Conservation (phyloP, 106 monocot species). For the Allium cepa region DNA sequence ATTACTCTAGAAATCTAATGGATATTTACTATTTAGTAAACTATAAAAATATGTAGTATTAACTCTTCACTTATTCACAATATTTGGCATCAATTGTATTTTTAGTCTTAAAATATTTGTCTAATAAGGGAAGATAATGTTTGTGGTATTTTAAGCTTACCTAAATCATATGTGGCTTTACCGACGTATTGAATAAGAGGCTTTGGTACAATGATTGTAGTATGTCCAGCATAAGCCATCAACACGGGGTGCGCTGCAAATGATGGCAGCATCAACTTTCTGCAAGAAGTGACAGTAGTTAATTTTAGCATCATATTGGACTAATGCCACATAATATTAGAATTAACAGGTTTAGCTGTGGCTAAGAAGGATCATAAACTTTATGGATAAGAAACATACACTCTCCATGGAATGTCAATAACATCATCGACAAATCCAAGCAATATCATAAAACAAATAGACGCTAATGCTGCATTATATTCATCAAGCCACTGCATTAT, state of each 20-base stretch:
- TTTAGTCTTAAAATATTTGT: too few relatives aligned
- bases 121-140: neutral
- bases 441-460: slow-evolving; percentile 92
- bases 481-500: slow-evolving; percentile 92
- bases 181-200: slow-evolving; percentile 73
- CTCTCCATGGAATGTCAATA: slow-evolving; percentile 94
- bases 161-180: slow-evolving; percentile 60
- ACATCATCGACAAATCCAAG: slow-evolving; percentile 99
- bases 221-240: slow-evolving; percentile 99
- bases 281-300: slow-evolving; percentile 7
- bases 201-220: slow-evolving; percentile 89
- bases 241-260: slow-evolving; percentile 94
- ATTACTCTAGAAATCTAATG: too few relatives aligned
- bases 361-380: too few relatives aligned
- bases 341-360: too few relatives aligned
- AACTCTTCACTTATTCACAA: too few relatives aligned
- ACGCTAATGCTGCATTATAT: slow-evolving; percentile 92
- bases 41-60: too few relatives aligned
- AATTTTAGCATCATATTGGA: too few relatives aligned
- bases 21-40: too few relatives aligned
- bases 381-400: slow-evolving; percentile 36
- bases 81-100: too few relatives aligned
- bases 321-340: neutral
- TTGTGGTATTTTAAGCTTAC: slow-evolving; percentile 26
- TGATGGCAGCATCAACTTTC: slow-evolving; percentile 82